Evolutionary conservation across 2,329 filamentous ascomycete species (phyloP).

Genomic region (Albophoma yamanashiensis): DNA sequence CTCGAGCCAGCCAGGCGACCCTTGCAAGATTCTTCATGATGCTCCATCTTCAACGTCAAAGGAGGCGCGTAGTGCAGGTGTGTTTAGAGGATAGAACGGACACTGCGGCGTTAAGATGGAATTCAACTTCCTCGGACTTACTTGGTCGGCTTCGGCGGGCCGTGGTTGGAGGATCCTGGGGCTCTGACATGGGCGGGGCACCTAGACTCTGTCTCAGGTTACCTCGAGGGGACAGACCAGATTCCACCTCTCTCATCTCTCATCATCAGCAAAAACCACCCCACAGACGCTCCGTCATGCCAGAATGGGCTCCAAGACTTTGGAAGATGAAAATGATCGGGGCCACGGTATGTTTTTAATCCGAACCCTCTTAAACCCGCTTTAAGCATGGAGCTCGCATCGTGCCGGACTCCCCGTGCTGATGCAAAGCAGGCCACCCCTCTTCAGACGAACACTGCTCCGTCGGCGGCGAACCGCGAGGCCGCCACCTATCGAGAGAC

Average conservation of each 20-base stretch:
- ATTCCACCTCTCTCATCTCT: neutral
- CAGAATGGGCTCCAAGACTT: conserved; percentile 4
- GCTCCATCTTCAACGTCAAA: neutral
- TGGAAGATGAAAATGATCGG: conserved; percentile 2
- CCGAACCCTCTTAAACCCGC: too few species aligned
- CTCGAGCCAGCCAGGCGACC: too few species aligned
- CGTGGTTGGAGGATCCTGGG: too few species aligned
- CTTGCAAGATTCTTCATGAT: neutral
- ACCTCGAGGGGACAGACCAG: too few species aligned
- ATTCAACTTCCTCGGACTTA: neutral
- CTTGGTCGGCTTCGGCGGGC: neutral
- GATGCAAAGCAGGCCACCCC: conserved; percentile 8
- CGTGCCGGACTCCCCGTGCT: conserved; percentile 4
- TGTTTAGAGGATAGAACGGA: too few species aligned
- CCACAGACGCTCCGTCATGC: neutral
- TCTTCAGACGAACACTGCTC: conserved; percentile 9
- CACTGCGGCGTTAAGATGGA: neutral
- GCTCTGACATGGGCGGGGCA: too few species aligned
- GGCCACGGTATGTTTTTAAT: conserved; percentile 1
- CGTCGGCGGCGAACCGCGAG: conserved; percentile 29
- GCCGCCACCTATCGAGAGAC: conserved; percentile 27
- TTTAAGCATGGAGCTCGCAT: neutral
- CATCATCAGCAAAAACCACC: neutral
- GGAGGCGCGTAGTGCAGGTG: too few species aligned
- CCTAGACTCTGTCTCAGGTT: too few species aligned